These are phyloP conservation scores for Dimocarpus longan DNA, from an alignment of 345 rosid species.

Conservation along the genomic window DNA sequence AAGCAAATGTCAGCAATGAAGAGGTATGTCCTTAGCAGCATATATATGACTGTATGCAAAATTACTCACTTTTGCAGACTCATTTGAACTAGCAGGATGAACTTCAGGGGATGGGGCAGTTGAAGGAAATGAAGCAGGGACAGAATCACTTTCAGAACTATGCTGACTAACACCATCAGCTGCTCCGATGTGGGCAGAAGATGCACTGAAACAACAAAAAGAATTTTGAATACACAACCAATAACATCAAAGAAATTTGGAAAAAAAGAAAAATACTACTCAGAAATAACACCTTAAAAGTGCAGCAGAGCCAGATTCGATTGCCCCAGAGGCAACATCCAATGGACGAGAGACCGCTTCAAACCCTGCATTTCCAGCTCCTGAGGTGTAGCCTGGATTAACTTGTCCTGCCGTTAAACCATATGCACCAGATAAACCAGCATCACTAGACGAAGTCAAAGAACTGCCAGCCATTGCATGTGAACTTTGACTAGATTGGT, in stretches of 20 bases:
- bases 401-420: conserved; percentile 58
- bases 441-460: conserved; percentile 55
- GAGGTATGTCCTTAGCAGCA: not conserved
- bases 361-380: conserved; percentile 47
- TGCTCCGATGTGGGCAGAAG: conserved; percentile 54
- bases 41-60: conserved; percentile 6
- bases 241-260: not conserved
- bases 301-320: conserved; percentile 57
- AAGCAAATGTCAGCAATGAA: conserved; percentile 22
- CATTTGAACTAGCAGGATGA: conserved; percentile 50
- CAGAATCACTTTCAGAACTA: conserved; percentile 51
- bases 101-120: conserved; percentile 51
- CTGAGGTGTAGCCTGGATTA: conserved; percentile 51
- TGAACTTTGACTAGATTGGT: conserved; percentile 70
- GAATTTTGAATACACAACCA: conserved; percentile 17
- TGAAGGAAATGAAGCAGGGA: conserved; percentile 45
- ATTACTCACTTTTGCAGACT: conserved; percentile 50
- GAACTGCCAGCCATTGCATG: conserved; percentile 56
- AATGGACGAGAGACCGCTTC: conserved; percentile 58
- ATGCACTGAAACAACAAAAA: conserved; percentile 42
- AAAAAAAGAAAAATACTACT: not conserved
- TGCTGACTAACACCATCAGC: conserved; percentile 51
- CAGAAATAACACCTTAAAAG: conserved; percentile 51
- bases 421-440: conserved; percentile 48
- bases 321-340: conserved; percentile 62